These are phyloP conservation scores for Vitis amurensis DNA, from an alignment of 164 flowering plant species.

Conservation along the genomic window DNA sequence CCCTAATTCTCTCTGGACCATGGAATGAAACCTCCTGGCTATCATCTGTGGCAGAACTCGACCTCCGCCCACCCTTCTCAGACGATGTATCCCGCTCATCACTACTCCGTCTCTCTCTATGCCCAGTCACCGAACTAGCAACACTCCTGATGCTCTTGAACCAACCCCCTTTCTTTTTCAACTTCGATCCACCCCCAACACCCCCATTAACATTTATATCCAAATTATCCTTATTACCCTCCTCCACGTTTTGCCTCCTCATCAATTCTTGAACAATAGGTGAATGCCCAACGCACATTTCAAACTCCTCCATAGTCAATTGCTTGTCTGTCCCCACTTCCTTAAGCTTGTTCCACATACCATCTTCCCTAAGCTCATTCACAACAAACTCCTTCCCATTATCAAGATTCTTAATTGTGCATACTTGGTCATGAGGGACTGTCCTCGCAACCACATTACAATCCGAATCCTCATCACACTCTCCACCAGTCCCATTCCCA, in stretches of 20 bases:
- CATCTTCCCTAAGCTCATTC: conserved; percentile 85
- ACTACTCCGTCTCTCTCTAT: conserved; percentile 78
- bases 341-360: conserved; percentile 77
- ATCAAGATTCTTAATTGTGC: conserved; percentile 86
- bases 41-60: conserved; percentile 96
- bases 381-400: conserved; percentile 95
- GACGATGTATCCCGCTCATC: conserved; percentile 95
- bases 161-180: conserved; percentile 87
- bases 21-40: conserved; percentile 87
- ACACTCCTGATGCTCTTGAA: conserved; percentile 73
- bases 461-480: conserved; percentile 26
- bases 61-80: conserved; percentile 90
- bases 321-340: conserved; percentile 90
- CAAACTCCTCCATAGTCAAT: conserved; percentile 95
- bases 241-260: conserved; percentile 91
- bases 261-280: conserved; percentile 95
- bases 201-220: conserved; percentile 33
- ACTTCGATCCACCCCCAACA: conserved; percentile 37
- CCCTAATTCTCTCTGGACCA: conserved; percentile 82
- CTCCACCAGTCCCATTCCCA: conserved; percentile 19
- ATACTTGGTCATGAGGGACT: conserved; percentile 28
- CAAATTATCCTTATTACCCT: conserved; percentile 43
- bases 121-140: conserved; percentile 59
- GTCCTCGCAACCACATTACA: conserved; percentile 18
- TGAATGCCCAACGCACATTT: conserved; percentile 88